Conservation (phyloP, 2,329 filamentous ascomycete species). For the Claviceps humidiphila region DNA sequence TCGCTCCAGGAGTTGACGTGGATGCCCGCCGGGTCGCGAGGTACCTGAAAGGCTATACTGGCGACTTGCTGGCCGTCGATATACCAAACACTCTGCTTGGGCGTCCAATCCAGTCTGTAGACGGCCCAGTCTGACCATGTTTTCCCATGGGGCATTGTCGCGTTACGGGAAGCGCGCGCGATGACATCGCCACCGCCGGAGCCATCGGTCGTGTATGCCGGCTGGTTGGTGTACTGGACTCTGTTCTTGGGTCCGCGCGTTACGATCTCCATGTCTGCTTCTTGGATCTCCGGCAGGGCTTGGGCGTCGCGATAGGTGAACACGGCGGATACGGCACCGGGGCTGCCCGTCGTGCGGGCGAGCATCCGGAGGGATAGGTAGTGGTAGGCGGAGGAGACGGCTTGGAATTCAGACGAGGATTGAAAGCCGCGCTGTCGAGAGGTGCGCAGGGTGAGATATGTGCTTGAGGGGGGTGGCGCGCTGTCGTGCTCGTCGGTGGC, state of each 20-base stretch:
- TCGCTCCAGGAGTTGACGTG: conserved; percentile 50
- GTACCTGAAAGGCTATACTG: conserved; percentile 41
- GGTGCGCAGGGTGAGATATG: conserved; percentile 36
- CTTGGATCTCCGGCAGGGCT: conserved; percentile 20
- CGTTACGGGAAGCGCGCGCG: conserved; percentile 32
- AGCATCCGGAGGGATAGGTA: conserved; percentile 32
- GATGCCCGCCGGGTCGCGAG: conserved; percentile 36
- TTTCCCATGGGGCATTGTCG: conserved; percentile 28
- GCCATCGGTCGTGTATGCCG: conserved; percentile 24
- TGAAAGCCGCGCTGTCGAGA: conserved; percentile 30
- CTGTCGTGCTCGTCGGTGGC: conserved; percentile 9
- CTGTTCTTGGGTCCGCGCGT: conserved; percentile 29
- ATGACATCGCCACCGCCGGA: conserved; percentile 26
- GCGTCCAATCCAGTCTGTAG: conserved; percentile 26
- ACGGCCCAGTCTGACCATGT: conserved; percentile 43
- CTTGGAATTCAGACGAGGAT: conserved; percentile 34
- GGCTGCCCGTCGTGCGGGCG: conserved; percentile 32
- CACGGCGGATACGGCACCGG: conserved; percentile 37
- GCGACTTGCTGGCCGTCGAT: conserved; percentile 37
- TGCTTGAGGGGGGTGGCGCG: conserved; percentile 14
- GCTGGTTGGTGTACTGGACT: conserved; percentile 49
- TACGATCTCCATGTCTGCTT: conserved; percentile 35
- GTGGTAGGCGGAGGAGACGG: conserved; percentile 15
- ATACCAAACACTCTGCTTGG: conserved; percentile 40
- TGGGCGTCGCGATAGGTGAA: conserved; percentile 35